These are phyloP conservation scores for Xylariaceae sp. DNA, from an alignment of 2,329 filamentous ascomycete genomes.

Conservation along the genomic window DNA sequence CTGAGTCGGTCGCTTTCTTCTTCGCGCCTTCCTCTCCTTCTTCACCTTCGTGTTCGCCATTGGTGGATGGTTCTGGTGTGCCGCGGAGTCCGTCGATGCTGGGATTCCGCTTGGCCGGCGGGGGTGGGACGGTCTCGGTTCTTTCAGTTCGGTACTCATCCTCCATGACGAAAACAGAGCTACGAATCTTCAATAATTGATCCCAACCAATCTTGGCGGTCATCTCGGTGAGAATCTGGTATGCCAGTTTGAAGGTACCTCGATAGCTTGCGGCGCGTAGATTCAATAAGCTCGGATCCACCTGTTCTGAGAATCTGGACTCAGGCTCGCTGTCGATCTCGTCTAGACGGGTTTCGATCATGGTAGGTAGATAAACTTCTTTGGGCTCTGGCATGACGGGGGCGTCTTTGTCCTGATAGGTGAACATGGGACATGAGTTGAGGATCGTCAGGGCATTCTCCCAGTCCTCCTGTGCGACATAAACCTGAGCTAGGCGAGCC, in stretches of 20 bases:
- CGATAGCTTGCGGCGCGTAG: constrained; percentile 87
- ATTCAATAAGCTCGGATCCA: constrained; percentile 82
- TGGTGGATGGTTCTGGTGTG: constrained; percentile 59
- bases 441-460: constrained; percentile 91
- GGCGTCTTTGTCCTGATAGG: constrained; percentile 96
- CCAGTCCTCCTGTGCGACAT: constrained; percentile 93
- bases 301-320: constrained; percentile 75
- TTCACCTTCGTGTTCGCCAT: constrained; percentile 40
- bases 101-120: constrained; percentile 62
- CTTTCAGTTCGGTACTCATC: constrained; percentile 95
- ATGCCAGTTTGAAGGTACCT: constrained; percentile 93
- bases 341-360: constrained; percentile 86
- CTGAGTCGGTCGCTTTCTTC: constrained; percentile 30
- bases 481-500: constrained; percentile 90
- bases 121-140: constrained; percentile 54
- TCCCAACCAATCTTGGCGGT: constrained; percentile 98
- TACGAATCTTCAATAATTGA: constrained; percentile 87
- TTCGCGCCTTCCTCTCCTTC: constrained; percentile 34
- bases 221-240: constrained; percentile 91
- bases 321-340: constrained; percentile 93
- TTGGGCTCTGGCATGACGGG: constrained; percentile 91
- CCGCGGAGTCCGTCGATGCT: constrained; percentile 77
- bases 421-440: constrained; percentile 99
- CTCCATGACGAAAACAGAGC: constrained; percentile 99
- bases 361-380: constrained; percentile 80